Conservation (phyloP, 345 rosid genomes). For the Erodium maritimum region DNA sequence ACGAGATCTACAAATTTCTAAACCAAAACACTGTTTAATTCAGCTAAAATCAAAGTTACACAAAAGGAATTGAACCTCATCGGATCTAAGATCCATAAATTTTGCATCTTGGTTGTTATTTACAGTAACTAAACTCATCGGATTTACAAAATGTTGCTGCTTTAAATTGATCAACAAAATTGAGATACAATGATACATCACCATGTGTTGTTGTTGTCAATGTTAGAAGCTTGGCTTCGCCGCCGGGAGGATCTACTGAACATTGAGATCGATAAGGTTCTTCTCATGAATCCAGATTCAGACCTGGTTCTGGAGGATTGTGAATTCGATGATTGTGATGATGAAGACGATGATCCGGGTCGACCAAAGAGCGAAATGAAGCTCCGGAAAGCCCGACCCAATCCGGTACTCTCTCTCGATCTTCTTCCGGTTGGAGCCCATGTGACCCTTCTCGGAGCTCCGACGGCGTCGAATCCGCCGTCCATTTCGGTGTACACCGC, state of each 20-base stretch:
- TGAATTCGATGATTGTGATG: not conserved
- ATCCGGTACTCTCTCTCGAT: conserved; percentile 32
- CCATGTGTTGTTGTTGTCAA: conserved; percentile 18
- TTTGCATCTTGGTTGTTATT: conserved; percentile 19
- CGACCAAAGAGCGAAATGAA: conserved; percentile 34
- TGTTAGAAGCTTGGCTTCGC: conserved; percentile 10
- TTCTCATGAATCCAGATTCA: conserved; percentile 15
- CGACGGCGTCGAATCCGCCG: conserved; percentile 33
- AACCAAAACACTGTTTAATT: no score
- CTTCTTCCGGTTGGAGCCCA: conserved; percentile 41
- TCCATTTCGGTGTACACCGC: conserved; percentile 53
- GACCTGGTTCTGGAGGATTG: not conserved
- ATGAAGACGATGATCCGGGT: conserved; percentile 17
- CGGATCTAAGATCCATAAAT: conserved; percentile 3
- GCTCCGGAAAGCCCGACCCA: conserved; percentile 28
- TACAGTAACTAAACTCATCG: conserved; percentile 23
- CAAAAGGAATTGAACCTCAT: not conserved
- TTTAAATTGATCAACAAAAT: conserved; percentile 6
- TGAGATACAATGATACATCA: no score
- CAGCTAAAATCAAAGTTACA: not conserved
- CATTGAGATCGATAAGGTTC: conserved; percentile 19
- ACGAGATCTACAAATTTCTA: no score
- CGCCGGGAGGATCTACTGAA: conserved; percentile 26
- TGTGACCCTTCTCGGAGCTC: conserved; percentile 39
- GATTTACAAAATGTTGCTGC: conserved; percentile 20